Evolutionary conservation across 257 asterid species (phyloP).

Genomic region (Penstemon barbatus): DNA sequence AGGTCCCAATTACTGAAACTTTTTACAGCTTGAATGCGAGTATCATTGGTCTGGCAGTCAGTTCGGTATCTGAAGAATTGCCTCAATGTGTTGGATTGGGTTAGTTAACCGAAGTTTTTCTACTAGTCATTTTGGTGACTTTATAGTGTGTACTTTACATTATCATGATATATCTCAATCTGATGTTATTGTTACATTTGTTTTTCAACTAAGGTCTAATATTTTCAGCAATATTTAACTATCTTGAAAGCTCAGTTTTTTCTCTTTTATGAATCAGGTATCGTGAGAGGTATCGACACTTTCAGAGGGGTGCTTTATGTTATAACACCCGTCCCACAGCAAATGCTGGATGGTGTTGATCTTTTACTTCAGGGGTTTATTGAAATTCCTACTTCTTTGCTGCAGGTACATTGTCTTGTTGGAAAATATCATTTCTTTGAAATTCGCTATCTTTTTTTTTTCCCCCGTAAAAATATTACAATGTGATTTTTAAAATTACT

Average conservation of each 20-base stretch:
- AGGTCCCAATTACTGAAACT: constrained; percentile 69
- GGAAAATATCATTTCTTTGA: not conserved
- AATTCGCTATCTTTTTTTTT: not conserved
- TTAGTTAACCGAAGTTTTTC: constrained; percentile 39
- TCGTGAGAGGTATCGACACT: constrained; percentile 82
- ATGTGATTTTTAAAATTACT: not conserved
- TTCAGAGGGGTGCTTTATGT: constrained; percentile 53
- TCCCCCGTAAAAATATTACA: too few relatives aligned
- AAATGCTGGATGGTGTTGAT: constrained; percentile 72
- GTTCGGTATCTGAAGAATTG: constrained; percentile 48
- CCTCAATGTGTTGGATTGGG: constrained; percentile 94
- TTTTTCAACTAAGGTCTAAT: not conserved
- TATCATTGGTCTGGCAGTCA: constrained; percentile 78
- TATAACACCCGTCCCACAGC: constrained; percentile 78
- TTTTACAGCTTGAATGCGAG: constrained; percentile 90
- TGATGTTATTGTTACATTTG: not conserved
- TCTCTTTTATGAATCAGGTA: constrained; percentile 51
- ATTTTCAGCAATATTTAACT: constrained; percentile 6
- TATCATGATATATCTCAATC: not conserved
- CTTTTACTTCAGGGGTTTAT: constrained; percentile 80
- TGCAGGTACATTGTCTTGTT: constrained; percentile 55
- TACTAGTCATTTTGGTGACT: not conserved
- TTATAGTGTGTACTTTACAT: constrained; percentile 4
- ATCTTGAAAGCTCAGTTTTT: constrained; percentile 23
- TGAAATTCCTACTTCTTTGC: constrained; percentile 70